phyloP scores from a whole-genome alignment of 1,284 basidiomycete genomes.

The Ustilago hordei region DNA sequence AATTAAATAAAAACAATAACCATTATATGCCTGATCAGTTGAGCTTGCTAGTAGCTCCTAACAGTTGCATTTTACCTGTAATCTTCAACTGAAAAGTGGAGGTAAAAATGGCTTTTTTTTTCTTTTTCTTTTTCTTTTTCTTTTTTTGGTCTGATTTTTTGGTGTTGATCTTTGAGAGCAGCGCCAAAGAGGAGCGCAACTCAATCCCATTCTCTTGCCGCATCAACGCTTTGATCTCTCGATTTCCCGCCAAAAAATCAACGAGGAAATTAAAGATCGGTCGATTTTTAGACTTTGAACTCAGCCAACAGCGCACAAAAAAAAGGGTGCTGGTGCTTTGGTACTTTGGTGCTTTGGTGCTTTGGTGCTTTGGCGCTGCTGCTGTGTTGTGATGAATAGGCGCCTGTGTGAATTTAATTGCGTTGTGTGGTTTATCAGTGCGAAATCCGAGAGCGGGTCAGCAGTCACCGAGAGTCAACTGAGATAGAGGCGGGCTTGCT shows the following conservation, averaged over 20 bases:
- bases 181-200: background rate
- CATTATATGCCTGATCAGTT: no score
- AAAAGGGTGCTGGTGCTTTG: background rate
- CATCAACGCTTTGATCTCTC: constrained; percentile 3
- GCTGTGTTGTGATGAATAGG: constrained; percentile 1
- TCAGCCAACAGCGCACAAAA: constrained; percentile 5
- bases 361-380: background rate
- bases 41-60: no score
- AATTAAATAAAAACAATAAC: no score
- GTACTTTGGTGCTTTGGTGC: no score
- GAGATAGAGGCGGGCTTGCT: constrained; percentile 2
- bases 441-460: constrained; percentile 19
- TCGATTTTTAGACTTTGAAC: constrained; percentile 15
- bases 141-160: constrained; percentile 2
- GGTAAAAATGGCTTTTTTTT: constrained; percentile 3
- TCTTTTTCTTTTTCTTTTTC: background rate
- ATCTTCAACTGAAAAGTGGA: constrained; percentile 33
- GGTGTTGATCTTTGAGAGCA: background rate
- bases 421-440: background rate
- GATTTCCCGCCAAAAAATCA: background rate
- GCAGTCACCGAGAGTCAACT: constrained; percentile 13
- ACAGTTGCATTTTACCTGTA: no score
- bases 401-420: constrained; percentile 4
- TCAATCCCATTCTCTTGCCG: background rate
- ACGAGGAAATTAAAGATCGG: constrained; percentile 10